A percentile compares a stretch with the other conserved stretches of the same genome.
phyloP scores from a whole-genome alignment of 2,329 filamentous ascomycete genomes.

The Sarocladiaceae sp. region DNA sequence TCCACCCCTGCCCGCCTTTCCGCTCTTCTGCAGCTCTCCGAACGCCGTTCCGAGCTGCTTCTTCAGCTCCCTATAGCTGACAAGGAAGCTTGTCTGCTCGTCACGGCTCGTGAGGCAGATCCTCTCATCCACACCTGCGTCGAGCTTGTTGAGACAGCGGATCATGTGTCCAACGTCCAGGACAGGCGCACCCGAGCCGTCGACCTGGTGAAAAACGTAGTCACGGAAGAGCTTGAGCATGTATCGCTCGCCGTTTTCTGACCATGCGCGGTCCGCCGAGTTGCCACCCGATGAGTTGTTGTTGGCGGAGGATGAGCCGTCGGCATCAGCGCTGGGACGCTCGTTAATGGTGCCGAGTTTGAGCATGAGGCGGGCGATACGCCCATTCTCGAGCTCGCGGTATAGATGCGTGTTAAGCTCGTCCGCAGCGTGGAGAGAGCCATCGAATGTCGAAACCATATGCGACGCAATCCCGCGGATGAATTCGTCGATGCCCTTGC shows the following conservation, averaged over 20 bases:
- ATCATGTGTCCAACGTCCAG: constrained; percentile 85
- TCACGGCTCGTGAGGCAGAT: constrained; percentile 82
- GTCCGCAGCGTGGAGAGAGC: constrained; percentile 75
- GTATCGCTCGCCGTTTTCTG: constrained; percentile 87
- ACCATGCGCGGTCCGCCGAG: constrained; percentile 77
- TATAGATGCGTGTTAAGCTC: constrained; percentile 64
- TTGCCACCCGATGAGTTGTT: too few species aligned
- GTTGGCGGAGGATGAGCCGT: too few species aligned
- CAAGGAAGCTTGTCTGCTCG: constrained; percentile 80
- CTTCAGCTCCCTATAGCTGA: constrained; percentile 85
- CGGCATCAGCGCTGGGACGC: constrained; percentile 71
- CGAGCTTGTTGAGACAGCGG: constrained; percentile 81
- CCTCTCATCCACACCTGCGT: constrained; percentile 82
- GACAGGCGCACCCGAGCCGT: constrained; percentile 74
- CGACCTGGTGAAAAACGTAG: constrained; percentile 95
- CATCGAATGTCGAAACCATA: constrained; percentile 68
- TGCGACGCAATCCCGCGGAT: constrained; percentile 73
- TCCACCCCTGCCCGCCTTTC: constrained; percentile 29
- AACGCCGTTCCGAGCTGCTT: constrained; percentile 54
- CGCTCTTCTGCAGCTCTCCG: constrained; percentile 48
- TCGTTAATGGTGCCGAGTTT: constrained; percentile 90
- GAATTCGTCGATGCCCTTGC: constrained; percentile 74
- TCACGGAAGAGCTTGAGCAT: constrained; percentile 92
- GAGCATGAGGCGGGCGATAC: constrained; percentile 68
- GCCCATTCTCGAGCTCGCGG: constrained; percentile 83